Base-by-base conservation (phyloP, 805 yeast genomes). In the Vanderwaltozyma tropicalis region DNA sequence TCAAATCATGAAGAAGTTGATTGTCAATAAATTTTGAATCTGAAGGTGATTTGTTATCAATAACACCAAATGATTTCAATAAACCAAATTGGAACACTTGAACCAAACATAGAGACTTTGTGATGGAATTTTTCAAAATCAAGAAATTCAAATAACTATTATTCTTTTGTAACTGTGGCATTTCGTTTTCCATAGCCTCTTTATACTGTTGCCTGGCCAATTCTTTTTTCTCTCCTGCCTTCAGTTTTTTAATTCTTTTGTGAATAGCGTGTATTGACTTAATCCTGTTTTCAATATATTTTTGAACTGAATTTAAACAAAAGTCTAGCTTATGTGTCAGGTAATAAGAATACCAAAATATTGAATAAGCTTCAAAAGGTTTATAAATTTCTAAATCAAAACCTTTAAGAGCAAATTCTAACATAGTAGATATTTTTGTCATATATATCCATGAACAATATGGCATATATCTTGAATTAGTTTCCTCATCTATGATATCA, bases 331-430 rank as follows among this genome's bases (percentile, higher is more conserved):
- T 80, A 28, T 65, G 66, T 5, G 68, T 48, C 29, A 85, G 57
- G 48, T 72, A 71, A 27, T 71, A 66, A 0, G 69, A 66, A 52
- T 77, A 78, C 86, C 89, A 84, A 53, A 74, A 80, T 61, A 81
- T 74, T 20, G 73, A 59, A 38, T 70, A 68, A 38, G 68, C 63
- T 55, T 89, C 97, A 68, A 80, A 80, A 11, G 71, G 69, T 46
- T 76, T 75, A 55, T 81, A 84, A 12, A 86, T 57, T 18, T 83
- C 83, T 28, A 83, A 66, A 47, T 82, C 89, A 46, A 86, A 74
- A 1, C 95, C 92, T 41, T 76, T 71, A 22, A 85, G 57, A 1
- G 75, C 71, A n/a, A 78, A 74, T 52, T 82, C 80, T 13, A 74
- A 48, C 95, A 89, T 89, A 25, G 73, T 62, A 27, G 66, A 67